Percentiles rank a stretch among this genome's conserved stretches.
phyloP scores from a whole-genome alignment of 306 rosid species.

The Cicer chorassanicum region DNA sequence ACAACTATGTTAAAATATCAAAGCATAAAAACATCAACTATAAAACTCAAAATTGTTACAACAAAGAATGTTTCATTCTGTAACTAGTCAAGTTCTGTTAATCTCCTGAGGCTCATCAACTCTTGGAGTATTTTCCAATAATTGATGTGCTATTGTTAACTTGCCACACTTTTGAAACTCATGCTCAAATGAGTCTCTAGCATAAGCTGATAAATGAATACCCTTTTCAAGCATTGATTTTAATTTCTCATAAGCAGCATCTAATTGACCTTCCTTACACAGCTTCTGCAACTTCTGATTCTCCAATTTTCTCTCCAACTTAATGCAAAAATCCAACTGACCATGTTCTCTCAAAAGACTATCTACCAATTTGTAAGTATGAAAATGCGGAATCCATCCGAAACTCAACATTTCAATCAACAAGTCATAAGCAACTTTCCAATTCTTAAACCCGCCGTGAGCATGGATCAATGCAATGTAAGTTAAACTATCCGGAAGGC shows the following conservation, averaged over 20 bases:
- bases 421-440: conserved; percentile 59
- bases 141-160: conserved; percentile 54
- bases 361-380: conserved; percentile 56
- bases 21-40: not conserved
- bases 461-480: conserved; percentile 69
- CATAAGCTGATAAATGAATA: conserved; percentile 57
- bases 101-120: conserved; percentile 30
- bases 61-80: not conserved
- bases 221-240: conserved; percentile 65
- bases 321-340: conserved; percentile 52
- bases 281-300: conserved; percentile 64
- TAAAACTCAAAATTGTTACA: conserved; percentile 32
- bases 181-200: conserved; percentile 59
- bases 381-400: conserved; percentile 61
- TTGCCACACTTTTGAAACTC: conserved; percentile 62
- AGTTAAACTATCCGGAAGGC: conserved; percentile 65
- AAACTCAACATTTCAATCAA: conserved; percentile 67
- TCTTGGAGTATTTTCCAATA: conserved; percentile 52
- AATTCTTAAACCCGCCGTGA: conserved; percentile 56
- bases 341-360: conserved; percentile 62
- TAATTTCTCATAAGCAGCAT: conserved; percentile 65
- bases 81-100: conserved; percentile 26
- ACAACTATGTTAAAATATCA: not conserved
- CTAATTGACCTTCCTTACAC: conserved; percentile 57
- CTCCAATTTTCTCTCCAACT: conserved; percentile 64